Evolutionary conservation across 495 filamentous ascomycete genomes (phyloP).

Genomic region (Aspergillus bridgeri): DNA sequence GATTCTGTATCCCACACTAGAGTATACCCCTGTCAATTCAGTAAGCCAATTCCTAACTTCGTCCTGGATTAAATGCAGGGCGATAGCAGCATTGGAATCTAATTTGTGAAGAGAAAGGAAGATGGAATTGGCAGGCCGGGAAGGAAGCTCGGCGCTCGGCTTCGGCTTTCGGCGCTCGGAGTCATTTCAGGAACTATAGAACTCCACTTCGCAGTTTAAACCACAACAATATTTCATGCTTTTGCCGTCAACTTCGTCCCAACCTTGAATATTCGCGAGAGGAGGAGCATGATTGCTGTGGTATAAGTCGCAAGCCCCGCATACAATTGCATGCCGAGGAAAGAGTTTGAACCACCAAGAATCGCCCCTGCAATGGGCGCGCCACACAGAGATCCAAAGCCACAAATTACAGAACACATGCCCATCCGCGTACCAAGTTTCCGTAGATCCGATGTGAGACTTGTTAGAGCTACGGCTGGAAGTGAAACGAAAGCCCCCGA

Average conservation of each 20-base stretch:
- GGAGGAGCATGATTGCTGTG: too few species aligned
- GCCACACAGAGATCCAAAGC: neutral
- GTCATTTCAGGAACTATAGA: neutral
- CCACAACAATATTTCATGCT: too few species aligned
- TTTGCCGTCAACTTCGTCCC: too few species aligned
- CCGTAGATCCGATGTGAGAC: neutral
- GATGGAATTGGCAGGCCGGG: neutral
- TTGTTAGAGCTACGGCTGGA: neutral
- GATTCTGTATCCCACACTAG: too few species aligned
- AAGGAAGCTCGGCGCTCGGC: slow-evolving; percentile 1
- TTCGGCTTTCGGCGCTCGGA: slow-evolving; percentile 8
- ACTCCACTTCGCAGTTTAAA: too few species aligned
- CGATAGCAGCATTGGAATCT: too few species aligned
- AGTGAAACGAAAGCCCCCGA: neutral
- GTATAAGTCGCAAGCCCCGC: too few species aligned
- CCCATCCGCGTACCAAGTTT: neutral
- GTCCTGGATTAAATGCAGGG: too few species aligned
- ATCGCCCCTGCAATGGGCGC: neutral
- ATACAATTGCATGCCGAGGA: too few species aligned
- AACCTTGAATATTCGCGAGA: too few species aligned
- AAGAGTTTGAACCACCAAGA: neutral
- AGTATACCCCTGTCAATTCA: too few species aligned
- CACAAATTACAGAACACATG: neutral
- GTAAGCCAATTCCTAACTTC: too few species aligned
- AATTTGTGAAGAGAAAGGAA: neutral